Conservation (phyloP, 352 stramenopile genomes). For the Phytophthora capsici region DNA sequence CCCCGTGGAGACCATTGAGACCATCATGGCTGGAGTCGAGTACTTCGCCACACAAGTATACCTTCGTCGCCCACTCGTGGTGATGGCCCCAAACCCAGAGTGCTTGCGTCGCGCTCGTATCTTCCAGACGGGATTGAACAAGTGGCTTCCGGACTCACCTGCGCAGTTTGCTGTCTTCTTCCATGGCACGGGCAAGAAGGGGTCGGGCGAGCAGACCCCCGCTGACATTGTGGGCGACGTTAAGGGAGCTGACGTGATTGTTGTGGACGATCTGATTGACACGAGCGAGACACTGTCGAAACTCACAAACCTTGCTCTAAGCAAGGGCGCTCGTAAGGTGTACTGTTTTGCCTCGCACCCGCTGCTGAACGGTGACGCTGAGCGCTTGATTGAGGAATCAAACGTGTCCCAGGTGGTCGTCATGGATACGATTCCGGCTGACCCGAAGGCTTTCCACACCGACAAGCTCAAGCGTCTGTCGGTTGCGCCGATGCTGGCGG, state of each 20-base stretch:
- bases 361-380: constrained; percentile 87
- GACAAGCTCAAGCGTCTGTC: constrained; percentile 91
- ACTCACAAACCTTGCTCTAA: constrained; percentile 81
- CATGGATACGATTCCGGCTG: constrained; percentile 89
- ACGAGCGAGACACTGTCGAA: constrained; percentile 84
- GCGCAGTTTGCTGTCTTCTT: constrained; percentile 87
- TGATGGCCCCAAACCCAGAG: constrained; percentile 91
- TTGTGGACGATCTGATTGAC: constrained; percentile 94
- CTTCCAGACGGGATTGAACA: constrained; percentile 89
- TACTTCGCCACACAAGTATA: constrained; percentile 92
- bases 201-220: constrained; percentile 58
- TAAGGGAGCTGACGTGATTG: constrained; percentile 88
- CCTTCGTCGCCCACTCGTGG: constrained; percentile 78
- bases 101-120: constrained; percentile 82
- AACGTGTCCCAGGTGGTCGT: constrained; percentile 88
- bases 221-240: constrained; percentile 91
- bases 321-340: constrained; percentile 86
- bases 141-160: constrained; percentile 84
- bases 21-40: constrained; percentile 90
- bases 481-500: constrained; percentile 88
- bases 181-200: constrained; percentile 64
- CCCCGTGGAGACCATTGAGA: constrained; percentile 94
- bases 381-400: constrained; percentile 86
- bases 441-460: constrained; percentile 63
- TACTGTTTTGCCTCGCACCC: constrained; percentile 93